These are phyloP conservation scores for Dothiorella sarmentorum DNA, from an alignment of 2,329 filamentous ascomycete species.

Conservation along the genomic window DNA sequence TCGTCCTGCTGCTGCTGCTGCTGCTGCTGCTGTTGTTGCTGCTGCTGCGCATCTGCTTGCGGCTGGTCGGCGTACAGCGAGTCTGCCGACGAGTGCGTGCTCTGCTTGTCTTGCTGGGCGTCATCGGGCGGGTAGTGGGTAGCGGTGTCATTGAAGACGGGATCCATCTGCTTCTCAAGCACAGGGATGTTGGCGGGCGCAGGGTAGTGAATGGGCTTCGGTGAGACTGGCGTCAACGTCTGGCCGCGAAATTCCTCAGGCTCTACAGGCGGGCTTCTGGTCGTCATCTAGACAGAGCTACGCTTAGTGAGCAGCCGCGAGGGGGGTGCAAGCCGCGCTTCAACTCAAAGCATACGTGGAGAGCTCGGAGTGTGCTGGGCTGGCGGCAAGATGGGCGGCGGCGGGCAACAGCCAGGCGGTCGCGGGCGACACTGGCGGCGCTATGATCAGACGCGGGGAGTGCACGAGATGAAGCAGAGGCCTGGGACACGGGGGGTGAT, in stretches of 20 bases:
- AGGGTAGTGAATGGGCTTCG: slow-evolving; percentile 65
- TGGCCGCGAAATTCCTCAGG: slow-evolving; percentile 60
- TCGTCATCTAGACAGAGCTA: slow-evolving; percentile 50
- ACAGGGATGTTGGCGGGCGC: slow-evolving; percentile 68
- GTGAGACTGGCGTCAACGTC: slow-evolving; percentile 66
- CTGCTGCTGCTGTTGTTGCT: slow-evolving; percentile 23
- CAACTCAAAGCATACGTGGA: slow-evolving; percentile 30
- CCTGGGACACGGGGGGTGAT: slow-evolving; percentile 1
- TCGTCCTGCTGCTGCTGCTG: slow-evolving; percentile 23
- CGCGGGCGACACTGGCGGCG: slow-evolving; percentile 8
- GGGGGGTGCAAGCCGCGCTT: slow-evolving; percentile 20
- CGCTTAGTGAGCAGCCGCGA: slow-evolving; percentile 25
- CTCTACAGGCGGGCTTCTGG: slow-evolving; percentile 51
- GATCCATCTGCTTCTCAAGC: slow-evolving; percentile 69
- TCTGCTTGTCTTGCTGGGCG: slow-evolving; percentile 32
- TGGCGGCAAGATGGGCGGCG: neutral
- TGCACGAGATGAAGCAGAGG: slow-evolving; percentile 9
- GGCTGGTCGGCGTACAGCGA: slow-evolving; percentile 33
- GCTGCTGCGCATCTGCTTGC: slow-evolving; percentile 18
- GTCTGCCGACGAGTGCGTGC: slow-evolving; percentile 27
- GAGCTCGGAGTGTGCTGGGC: slow-evolving; percentile 18
- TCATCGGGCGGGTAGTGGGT: slow-evolving; percentile 49
- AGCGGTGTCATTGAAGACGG: slow-evolving; percentile 64
- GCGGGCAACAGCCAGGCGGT: slow-evolving; percentile 1
- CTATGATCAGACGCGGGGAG: slow-evolving; percentile 1